These are phyloP conservation scores for Botrytis sinoallii DNA, from an alignment of 2,329 filamentous ascomycete genomes.

Conservation along the genomic window DNA sequence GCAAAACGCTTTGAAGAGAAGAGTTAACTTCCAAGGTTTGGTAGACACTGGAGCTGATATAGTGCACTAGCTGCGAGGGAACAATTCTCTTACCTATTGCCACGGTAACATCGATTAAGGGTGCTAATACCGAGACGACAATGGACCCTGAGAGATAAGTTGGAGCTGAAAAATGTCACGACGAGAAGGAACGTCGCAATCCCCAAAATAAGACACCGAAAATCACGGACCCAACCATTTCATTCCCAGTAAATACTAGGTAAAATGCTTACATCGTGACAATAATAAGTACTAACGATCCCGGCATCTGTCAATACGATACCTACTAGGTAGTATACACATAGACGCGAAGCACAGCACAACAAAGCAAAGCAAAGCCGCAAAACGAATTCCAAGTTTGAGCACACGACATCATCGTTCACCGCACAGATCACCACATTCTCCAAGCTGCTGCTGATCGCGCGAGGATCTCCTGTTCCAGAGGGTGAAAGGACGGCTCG, in stretches of 20 bases:
- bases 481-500: not conserved
- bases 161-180: too few relatives aligned
- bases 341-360: not conserved
- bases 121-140: not conserved
- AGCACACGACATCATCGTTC: slow-evolving; percentile 1
- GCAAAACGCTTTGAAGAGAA: not conserved
- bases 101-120: not conserved
- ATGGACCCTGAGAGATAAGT: too few relatives aligned
- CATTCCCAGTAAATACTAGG: not conserved
- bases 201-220: not conserved
- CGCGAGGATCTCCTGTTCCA: not conserved
- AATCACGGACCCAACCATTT: not conserved
- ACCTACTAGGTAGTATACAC: too few relatives aligned
- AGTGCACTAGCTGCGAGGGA: not conserved
- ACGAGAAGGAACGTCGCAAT: not conserved
- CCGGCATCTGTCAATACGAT: slow-evolving; percentile 28
- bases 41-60: not conserved
- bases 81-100: not conserved
- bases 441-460: slow-evolving; percentile 2
- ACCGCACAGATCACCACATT: not conserved
- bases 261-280: too few relatives aligned
- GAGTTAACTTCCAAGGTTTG: not conserved
- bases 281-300: not conserved
- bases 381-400: not conserved
- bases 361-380: not conserved